Evolutionary conservation across 305 asterid species (phyloP), one percentile per base, ranked within the genome.

Genomic region (Nicotiana rustica): DNA sequence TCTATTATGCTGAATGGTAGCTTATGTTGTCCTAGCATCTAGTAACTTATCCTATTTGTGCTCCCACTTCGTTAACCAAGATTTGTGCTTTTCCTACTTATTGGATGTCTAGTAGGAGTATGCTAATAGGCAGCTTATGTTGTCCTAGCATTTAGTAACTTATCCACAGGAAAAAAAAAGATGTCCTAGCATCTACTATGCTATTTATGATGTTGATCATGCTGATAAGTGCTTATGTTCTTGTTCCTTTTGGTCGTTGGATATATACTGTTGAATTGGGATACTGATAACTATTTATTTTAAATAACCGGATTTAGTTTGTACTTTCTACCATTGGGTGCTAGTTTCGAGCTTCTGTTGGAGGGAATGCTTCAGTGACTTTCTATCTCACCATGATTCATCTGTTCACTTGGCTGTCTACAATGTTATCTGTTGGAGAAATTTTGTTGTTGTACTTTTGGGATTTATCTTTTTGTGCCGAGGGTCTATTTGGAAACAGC

Each of bases 181-280:
- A 19, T 66, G 71, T 69, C 57, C 31, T 80, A 49, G 38, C 25
- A 57, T 78, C 71, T 62, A 21, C 47, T 64, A 25, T 79, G 62
- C 82, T 79, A 38, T 36, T 64, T 61, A 79, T 79, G 62, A 79
- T 29, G 60, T 47, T 47, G 77, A 80, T 80, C 35, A 29, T 80
- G 83, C 31, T 67, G 56, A 67, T 41, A 41, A 8, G 49, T 41
- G 10, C 25, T 75, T 75, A 4, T 25, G 21, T 25, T 47, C 44
- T 71, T 35, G 29, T 73, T 73, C 18, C 79, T 75, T 52, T 52
- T 52, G 44, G 64, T 52, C 64, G 29, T 52, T 75, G 55, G 47
- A 21, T 49, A 52, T 75, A 52, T 8, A 52, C 15, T 52, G 15
- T 29, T 52, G 79, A 75, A 75, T 52, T 75, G 65, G 65, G 47